Evolutionary conservation across 495 filamentous ascomycete species (phyloP), one percentile per base, ranked within the genome.

Genomic region (Jackrogersella multiformis): DNA sequence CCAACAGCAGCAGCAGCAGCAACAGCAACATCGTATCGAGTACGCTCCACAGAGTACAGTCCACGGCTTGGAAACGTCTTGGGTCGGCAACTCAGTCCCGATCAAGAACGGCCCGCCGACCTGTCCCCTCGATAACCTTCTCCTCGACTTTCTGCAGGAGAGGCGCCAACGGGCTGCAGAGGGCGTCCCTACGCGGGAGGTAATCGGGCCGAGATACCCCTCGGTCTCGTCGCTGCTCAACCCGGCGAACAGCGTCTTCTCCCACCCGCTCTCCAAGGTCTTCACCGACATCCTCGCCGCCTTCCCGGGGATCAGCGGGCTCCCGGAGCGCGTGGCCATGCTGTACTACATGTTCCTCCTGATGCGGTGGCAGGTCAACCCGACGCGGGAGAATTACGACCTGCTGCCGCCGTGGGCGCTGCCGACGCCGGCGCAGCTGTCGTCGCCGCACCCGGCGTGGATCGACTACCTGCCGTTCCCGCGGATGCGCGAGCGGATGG

Each of bases 321-420:
- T 94, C 0, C 92, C 92, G 4, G 92, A 94, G 73, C 88, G 90
- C 67, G 85, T 93, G 2, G 91, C 87, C 15, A 84, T 93, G 5
- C 80, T 94, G n/a, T 92, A 90, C 68, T 76, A 85, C 71, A 94
- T 93, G 91, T 94, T 94, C 74, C 84, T 92, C 7, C 71, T 92
- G 51, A 92, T 93, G 89, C 87, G 92, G 2, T 96, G 91, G 91
- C 87, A 89, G 69, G 87, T 96, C 20, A 81, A 79, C 8, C 91
- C 91, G 0, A 92, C 91, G 4, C 80, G 79, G 44, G 88, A 90
- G 64, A 93, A 91, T 76, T 92, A 89, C 72, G 81, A 87, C 16
- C 82, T 90, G 5, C 73, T 95, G 2, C 91, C 92, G 0, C 76
- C 85, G 1, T 93, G 87, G 86, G 73, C 88, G 13, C 82, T 81